Evolutionary conservation across 768 basidiomycete genomes (phyloP).

Genomic region (Leccinum imitatum): DNA sequence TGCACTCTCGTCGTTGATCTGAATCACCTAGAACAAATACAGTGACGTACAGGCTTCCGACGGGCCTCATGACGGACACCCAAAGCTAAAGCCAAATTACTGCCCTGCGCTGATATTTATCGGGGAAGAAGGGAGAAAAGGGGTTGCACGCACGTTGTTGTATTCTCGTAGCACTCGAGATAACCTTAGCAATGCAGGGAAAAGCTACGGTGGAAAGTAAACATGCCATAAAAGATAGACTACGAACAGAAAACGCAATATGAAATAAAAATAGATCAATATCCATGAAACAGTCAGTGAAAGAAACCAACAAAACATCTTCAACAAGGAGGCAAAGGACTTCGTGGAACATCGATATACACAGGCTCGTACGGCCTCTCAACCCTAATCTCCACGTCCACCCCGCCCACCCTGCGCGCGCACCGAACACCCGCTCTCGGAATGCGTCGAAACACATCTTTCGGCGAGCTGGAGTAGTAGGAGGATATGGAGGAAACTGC

Average conservation of each 20-base stretch:
- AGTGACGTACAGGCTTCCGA: too few species aligned
- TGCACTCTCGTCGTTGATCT: too few species aligned
- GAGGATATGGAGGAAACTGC: not conserved
- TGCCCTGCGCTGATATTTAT: too few species aligned
- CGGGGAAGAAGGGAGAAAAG: too few species aligned
- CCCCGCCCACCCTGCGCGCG: slow-evolving; percentile 21
- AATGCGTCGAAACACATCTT: slow-evolving; percentile 22
- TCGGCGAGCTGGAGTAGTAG: not conserved
- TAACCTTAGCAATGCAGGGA: too few species aligned
- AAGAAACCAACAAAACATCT: not conserved
- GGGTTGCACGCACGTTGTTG: not conserved
- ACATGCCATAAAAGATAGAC: too few species aligned
- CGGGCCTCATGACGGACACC: too few species aligned
- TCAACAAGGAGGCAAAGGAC: not conserved
- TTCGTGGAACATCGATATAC: slow-evolving; percentile 18
- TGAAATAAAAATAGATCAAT: not conserved
- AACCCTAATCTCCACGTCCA: slow-evolving; percentile 25
- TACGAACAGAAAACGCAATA: not conserved
- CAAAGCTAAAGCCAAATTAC: too few species aligned
- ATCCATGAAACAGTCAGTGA: too few species aligned
- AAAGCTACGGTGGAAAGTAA: too few species aligned
- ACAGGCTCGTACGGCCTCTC: slow-evolving; percentile 28
- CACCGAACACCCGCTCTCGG: slow-evolving; percentile 20
- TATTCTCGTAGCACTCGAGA: too few species aligned
- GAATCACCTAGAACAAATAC: too few species aligned